Conservation (phyloP, 192 early-diverging fungal genomes). For the Gorgonomyces haynaldii region DNA sequence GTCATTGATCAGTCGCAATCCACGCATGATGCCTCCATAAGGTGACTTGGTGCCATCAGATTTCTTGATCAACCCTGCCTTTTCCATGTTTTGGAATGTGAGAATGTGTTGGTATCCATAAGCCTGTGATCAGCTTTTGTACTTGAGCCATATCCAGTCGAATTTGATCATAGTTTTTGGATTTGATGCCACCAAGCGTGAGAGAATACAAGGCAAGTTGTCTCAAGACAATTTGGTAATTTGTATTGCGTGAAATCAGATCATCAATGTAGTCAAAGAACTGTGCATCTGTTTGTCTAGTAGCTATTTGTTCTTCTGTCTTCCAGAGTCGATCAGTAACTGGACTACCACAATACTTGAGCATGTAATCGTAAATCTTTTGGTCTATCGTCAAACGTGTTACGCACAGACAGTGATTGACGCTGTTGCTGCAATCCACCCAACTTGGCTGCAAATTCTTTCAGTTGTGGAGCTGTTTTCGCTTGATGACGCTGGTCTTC, state of each 20-base stretch:
- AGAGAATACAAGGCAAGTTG: constrained; percentile 76
- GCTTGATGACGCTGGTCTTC: constrained; percentile 82
- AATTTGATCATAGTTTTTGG: constrained; percentile 71
- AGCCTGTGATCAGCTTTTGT: constrained; percentile 33
- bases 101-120: constrained; percentile 85
- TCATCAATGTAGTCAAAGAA: constrained; percentile 52
- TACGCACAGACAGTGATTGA: constrained; percentile 64
- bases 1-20: constrained; percentile 70
- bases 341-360: not conserved
- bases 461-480: constrained; percentile 81
- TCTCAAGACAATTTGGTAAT: constrained; percentile 61
- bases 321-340: not conserved
- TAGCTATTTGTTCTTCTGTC: constrained; percentile 1
- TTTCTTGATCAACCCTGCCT: constrained; percentile 52
- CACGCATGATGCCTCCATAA: constrained; percentile 52
- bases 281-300: not conserved
- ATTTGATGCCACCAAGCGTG: constrained; percentile 69
- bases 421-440: constrained; percentile 74
- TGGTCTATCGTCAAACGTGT: constrained; percentile 4
- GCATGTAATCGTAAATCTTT: constrained; percentile 1
- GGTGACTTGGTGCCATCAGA: constrained; percentile 23
- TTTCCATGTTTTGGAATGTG: constrained; percentile 69
- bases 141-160: constrained; percentile 74
- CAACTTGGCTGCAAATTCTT: constrained; percentile 83
- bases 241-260: constrained; percentile 67